These are phyloP conservation scores for Oxyria digyna DNA, from an alignment of 148 eudicot genomes.

Conservation along the genomic window DNA sequence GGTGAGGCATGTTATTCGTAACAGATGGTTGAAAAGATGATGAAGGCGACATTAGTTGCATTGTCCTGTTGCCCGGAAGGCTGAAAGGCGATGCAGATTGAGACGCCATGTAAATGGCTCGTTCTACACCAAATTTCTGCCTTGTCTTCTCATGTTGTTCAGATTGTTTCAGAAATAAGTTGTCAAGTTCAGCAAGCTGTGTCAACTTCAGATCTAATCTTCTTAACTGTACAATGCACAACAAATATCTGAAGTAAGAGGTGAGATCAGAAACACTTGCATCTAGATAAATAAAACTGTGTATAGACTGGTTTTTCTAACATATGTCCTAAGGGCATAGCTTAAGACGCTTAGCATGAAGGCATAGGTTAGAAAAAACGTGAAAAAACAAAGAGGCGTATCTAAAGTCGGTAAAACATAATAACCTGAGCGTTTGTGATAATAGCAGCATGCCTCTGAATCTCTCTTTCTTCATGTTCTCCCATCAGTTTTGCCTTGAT, in stretches of 20 bases:
- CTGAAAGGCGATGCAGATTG: slow-evolving; percentile 44
- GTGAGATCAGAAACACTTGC: too few relatives aligned
- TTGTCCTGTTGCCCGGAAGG: too few relatives aligned
- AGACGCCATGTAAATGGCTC: slow-evolving; percentile 37
- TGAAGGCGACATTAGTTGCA: neutral
- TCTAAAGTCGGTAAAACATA: neutral
- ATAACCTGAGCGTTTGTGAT: slow-evolving; percentile 79
- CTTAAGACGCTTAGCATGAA: too few relatives aligned
- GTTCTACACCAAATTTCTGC: slow-evolving; percentile 70
- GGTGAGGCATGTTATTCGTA: slow-evolving; percentile 34
- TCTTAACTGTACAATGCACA: slow-evolving; percentile 42
- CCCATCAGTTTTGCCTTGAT: slow-evolving; percentile 81
- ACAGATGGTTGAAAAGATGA: slow-evolving; percentile 17
- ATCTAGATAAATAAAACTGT: too few relatives aligned
- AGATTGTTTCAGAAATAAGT: slow-evolving; percentile 73
- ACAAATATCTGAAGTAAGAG: neutral
- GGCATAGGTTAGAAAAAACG: too few relatives aligned
- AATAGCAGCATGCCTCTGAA: slow-evolving; percentile 83
- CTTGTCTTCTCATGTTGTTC: slow-evolving; percentile 79
- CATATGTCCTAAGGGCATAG: too few relatives aligned
- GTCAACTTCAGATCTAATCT: slow-evolving; percentile 88
- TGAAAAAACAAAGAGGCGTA: neutral
- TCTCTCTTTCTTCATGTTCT: slow-evolving; percentile 95
- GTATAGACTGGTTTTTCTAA: too few relatives aligned
- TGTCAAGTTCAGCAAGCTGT: slow-evolving; percentile 91